Evolutionary conservation across 2,329 filamentous ascomycete species (phyloP).

Genomic region (Metarhizium guizhouense): DNA sequence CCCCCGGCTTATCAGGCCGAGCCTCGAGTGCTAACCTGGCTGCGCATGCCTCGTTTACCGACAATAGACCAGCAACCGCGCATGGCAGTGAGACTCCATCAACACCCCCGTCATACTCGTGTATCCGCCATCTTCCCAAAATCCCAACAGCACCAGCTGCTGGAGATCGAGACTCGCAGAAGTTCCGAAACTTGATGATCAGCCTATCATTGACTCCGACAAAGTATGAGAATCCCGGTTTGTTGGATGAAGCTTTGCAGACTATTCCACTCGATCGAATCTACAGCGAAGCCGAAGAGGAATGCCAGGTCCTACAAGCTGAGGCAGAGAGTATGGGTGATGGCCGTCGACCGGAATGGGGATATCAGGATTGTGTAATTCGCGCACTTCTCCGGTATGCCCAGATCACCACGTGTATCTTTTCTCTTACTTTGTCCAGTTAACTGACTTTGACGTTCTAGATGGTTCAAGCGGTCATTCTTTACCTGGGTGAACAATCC

Average conservation of each 20-base stretch:
- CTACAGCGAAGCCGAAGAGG: slow-evolving; percentile 89
- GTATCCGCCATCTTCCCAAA: slow-evolving; percentile 40
- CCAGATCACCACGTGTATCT: neutral
- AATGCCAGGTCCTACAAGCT: slow-evolving; percentile 77
- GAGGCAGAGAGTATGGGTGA: slow-evolving; percentile 82
- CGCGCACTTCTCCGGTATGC: slow-evolving; percentile 72
- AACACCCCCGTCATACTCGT: slow-evolving; percentile 39
- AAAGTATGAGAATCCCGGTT: slow-evolving; percentile 92
- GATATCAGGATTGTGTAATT: slow-evolving; percentile 95
- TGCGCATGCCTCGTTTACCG: slow-evolving; percentile 27
- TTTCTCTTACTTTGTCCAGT: neutral
- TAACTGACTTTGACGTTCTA: slow-evolving; percentile 13
- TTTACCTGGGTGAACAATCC: slow-evolving; percentile 98
- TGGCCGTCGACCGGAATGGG: slow-evolving; percentile 78
- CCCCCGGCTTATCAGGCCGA: slow-evolving; percentile 43
- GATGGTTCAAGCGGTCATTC: slow-evolving; percentile 91
- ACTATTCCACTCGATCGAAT: slow-evolving; percentile 83
- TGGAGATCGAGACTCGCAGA: slow-evolving; percentile 57
- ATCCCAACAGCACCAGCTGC: slow-evolving; percentile 63
- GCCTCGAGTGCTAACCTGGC: slow-evolving; percentile 40
- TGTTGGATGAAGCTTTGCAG: slow-evolving; percentile 84
- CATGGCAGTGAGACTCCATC: slow-evolving; percentile 22
- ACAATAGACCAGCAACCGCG: slow-evolving; percentile 38
- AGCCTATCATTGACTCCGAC: slow-evolving; percentile 81
- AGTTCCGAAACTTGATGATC: slow-evolving; percentile 74